Evolutionary conservation across 202 grass and related monocot genomes (phyloP), one percentile per base, ranked within the genome.

Genomic region (Saccharum hybrid): DNA sequence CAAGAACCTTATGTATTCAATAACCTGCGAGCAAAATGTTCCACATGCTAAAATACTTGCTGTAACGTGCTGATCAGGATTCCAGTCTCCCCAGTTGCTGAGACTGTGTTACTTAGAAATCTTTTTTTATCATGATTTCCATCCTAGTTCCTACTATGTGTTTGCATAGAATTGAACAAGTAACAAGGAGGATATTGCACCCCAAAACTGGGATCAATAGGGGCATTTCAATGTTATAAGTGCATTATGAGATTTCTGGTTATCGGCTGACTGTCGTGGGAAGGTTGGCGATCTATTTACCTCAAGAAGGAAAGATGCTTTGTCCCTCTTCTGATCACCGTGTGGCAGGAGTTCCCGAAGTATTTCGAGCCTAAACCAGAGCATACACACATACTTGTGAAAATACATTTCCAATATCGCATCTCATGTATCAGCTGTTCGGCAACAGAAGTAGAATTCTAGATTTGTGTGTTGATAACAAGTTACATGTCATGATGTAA

Each of bases 221-320:
- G 10, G 4, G 15, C 71, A 43, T 61, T 61, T 37, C 31, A 76
- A 3, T 37, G 7, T 7, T 21, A 12, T 28, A 49, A 51, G 4
- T 18, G 15, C 18, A 9, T 18, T 21, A 52, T 59, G 21, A 68
- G 33, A 23, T 68, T 14, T 74, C 46, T 54, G 46, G 28, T 54
- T 59, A 22, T 19, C 43, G 22, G 16, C 66, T 33, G 23, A 61
- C 81, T 60, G n/a, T 0, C 6, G 1, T 81, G 36, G 23, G 4
- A 33, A 90, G 77, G 41, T 48, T 77, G 54, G 83, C 69, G 19
- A 19, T 65, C 3, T 76, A 6, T 63, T 80, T 72, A 94, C 96
- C 96, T 99, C 96, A 8, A 94, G 63, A 88, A 99, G 96, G 81
- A 96, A 96, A 86, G 96, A 99, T n/a, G 96, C 93, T 83, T 99